Conservation (phyloP, 768 basidiomycete genomes). For the Sarcodon aspratus region DNA sequence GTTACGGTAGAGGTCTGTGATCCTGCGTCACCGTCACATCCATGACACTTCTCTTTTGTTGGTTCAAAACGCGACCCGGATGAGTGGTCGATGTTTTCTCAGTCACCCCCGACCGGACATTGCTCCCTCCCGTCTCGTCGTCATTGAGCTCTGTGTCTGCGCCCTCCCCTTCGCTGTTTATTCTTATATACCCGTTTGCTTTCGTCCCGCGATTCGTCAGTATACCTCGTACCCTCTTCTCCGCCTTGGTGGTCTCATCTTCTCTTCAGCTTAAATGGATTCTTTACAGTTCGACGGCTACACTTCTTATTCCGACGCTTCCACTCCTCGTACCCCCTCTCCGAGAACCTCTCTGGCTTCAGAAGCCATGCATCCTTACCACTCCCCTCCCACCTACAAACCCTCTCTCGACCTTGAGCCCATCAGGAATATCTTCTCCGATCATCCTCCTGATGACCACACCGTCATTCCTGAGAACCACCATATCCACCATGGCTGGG, state of each 20-base stretch:
- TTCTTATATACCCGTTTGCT: background rate
- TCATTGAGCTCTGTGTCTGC: background rate
- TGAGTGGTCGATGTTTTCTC: background rate
- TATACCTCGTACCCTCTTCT: slow-evolving; percentile 1
- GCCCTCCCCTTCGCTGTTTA: background rate
- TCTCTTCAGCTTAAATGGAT: slow-evolving; percentile 25
- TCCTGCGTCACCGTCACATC: background rate
- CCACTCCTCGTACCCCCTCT: slow-evolving; percentile 65
- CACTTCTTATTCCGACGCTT: slow-evolving; percentile 56
- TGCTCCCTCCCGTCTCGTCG: background rate
- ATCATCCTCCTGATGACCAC: slow-evolving; percentile 30
- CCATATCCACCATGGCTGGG: slow-evolving; percentile 13
- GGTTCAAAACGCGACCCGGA: background rate
- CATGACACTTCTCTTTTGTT: background rate
- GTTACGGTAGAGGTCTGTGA: background rate
- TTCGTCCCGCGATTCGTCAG: background rate
- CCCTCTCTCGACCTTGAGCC: slow-evolving; percentile 31
- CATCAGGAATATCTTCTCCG: slow-evolving; percentile 39
- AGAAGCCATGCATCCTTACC: slow-evolving; percentile 20
- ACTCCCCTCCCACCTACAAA: slow-evolving; percentile 26
- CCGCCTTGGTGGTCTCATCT: slow-evolving; percentile 3
- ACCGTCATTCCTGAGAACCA: slow-evolving; percentile 28
- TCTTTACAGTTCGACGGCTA: slow-evolving; percentile 43
- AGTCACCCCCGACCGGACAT: too few species aligned
- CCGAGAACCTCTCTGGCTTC: slow-evolving; percentile 30